These are phyloP conservation scores for Aspergillus olivimuriae DNA, from an alignment of 495 filamentous ascomycete genomes.

Conservation along the genomic window DNA sequence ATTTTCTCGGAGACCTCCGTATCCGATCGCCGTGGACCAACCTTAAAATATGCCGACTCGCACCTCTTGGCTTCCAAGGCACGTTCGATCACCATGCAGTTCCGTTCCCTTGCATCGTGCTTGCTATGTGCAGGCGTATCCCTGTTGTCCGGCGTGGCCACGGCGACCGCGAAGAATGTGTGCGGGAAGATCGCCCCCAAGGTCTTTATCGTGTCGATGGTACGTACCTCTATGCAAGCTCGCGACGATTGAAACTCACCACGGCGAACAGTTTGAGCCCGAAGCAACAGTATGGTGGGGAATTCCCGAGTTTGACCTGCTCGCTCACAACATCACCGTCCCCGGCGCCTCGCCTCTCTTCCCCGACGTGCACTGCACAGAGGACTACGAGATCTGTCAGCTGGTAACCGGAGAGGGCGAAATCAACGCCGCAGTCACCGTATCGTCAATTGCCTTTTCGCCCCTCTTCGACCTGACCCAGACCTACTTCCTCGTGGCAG, in stretches of 20 bases:
- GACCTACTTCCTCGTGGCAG: conserved; percentile 66
- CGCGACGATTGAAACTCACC: conserved; percentile 4
- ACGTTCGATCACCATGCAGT: too few relatives aligned
- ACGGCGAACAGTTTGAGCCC: conserved; percentile 48
- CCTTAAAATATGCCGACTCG: too few relatives aligned
- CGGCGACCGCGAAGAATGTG: neutral
- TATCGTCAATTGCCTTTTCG: conserved; percentile 53
- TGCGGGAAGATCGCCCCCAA: conserved; percentile 49
- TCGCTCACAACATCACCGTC: conserved; percentile 58
- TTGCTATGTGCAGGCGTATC: conserved; percentile 4
- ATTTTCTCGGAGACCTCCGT: too few relatives aligned
- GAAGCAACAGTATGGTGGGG: conserved; percentile 64
- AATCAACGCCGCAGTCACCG: conserved; percentile 67
- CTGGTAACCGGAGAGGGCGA: conserved; percentile 54
- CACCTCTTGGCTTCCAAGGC: too few relatives aligned
- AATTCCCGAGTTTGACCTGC: conserved; percentile 54
- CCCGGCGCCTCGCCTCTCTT: conserved; percentile 61
- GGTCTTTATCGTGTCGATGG: conserved; percentile 67
- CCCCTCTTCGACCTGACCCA: conserved; percentile 55
- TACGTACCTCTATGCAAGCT: conserved; percentile 20
- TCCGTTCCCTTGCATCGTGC: too few relatives aligned
- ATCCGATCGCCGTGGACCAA: too few relatives aligned
- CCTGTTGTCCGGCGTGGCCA: neutral
- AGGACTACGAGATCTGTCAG: conserved; percentile 54
- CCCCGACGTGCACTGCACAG: conserved; percentile 58